Evolutionary conservation across 768 basidiomycete species (phyloP), one percentile per base, ranked within the genome.

Genomic region (Paxillus rubicundulus): DNA sequence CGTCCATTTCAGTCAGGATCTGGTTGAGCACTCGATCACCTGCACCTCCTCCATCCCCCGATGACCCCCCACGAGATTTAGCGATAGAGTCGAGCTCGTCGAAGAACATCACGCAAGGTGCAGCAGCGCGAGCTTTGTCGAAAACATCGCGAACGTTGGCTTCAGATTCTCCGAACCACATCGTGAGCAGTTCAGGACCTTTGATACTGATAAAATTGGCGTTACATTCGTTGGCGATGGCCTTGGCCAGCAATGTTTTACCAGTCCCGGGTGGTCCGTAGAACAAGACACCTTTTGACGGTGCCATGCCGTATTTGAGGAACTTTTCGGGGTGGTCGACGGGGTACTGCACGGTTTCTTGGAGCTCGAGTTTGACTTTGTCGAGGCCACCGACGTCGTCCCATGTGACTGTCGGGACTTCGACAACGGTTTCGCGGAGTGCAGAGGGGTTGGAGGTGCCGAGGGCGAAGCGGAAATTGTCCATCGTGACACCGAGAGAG

Each of bases 161-260:
- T 77, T 99, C 97, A 6, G 96, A 98, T 81, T 99, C 97, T 85
- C 97, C 97, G 74, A 99, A 98, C 94, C 97, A 99, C 96, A 98
- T 98, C 6, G 95, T 99, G 39, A 98, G 85, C 39, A 98, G 80
- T 74, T 98, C 97, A 56, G 96, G 96, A 59, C 97, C 96, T 84
- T 99, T 99, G 82, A 98, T 97, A 57, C 87, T 91, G 77, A 98
- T 98, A 67, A 98, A 98, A 80, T 98, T 99, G 75, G 97, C 96
- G 69, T 98, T 95, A 69, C 96, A 98, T 78, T 98, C 97, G 70
- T 98, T 95, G 61, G 97, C 97, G 66, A 98, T 98, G 54, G 97
- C 97, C 77, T 98, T 99, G 50, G 97, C 97, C 50, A 99, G 82
- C 61, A 99, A 69, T 18, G 97, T 99, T 78, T 99, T 99, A 89